Base-by-base conservation (phyloP, 495 filamentous ascomycete species). In the Podospora tetraspora region DNA sequence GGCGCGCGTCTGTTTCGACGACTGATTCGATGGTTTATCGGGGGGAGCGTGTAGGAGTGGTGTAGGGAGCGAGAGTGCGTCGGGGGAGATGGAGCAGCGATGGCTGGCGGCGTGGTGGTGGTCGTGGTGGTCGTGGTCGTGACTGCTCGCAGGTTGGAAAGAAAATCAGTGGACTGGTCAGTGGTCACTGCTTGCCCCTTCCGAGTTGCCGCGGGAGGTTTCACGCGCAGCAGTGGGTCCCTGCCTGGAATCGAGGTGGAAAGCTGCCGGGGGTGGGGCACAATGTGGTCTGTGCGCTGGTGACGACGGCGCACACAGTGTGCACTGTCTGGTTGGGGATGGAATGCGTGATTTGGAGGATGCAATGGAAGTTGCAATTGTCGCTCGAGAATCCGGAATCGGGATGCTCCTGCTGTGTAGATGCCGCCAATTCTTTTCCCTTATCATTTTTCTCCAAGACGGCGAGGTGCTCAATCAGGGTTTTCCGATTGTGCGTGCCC, bases 151-250 rank as follows among this genome's bases (percentile, higher is more conserved):
- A 8, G 43, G 16, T 23, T 22, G 32, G 34, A 56, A 52, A 64
- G 10, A 22, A 64, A 64, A 43, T 64, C 43, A 52, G 29, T 12
- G 21, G 27, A n/a, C 61, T 63, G 27, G 21, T 16, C 27, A 30
- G 11, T 37, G 32, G 11, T 37, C 62, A 27, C 30, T 52, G 37
- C 62, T 34, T 57, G 62, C 62, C 29, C 6, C 32, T 34, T 52
- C 43, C 43, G 43, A 52, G 43, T 22, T 22, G 32, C 62, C 30
- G 11, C 34, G 23, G 29, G 62, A 25, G 21, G 62, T 64, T 64
- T 56, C 32, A 64, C 37, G 32, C 62, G 62, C 62, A 37, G 62
- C 62, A 27, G 62, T 64, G 62, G 62, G 62, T 64, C 62, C 62
- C 43, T 52, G 43, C 43, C 43, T 52, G 43, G 43, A 52, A n/a